Conservation (phyloP, 441 rosid species). For the Hura crepitans region DNA sequence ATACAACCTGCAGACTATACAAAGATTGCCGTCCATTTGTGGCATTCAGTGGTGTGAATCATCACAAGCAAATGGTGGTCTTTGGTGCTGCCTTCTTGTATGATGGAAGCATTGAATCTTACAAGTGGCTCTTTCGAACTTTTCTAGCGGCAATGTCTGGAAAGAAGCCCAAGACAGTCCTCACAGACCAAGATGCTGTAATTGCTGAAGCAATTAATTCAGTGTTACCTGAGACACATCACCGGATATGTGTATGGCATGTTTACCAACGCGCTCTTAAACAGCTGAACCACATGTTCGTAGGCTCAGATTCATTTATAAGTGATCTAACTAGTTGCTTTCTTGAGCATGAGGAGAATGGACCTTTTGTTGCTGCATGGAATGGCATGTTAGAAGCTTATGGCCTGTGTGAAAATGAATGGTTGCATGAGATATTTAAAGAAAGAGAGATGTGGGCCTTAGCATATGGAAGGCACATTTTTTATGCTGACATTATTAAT, state of each 20-base stretch:
- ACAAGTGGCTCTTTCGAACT: constrained; percentile 30
- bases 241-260: constrained; percentile 29
- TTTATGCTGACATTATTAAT: constrained; percentile 19
- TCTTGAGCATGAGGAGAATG: constrained; percentile 26
- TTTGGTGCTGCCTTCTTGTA: constrained; percentile 30
- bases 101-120: constrained; percentile 28
- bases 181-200: constrained; percentile 29
- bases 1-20: constrained; percentile 22
- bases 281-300: constrained; percentile 22
- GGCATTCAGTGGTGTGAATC: constrained; percentile 30
- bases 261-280: constrained; percentile 24
- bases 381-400: constrained; percentile 23
- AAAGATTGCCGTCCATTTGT: constrained; percentile 24
- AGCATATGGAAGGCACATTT: constrained; percentile 27
- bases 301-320: constrained; percentile 24
- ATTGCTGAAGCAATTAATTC: constrained; percentile 21
- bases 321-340: constrained; percentile 26
- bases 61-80: constrained; percentile 30
- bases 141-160: constrained; percentile 27
- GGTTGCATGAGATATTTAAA: constrained; percentile 22
- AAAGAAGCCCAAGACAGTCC: constrained; percentile 28
- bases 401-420: constrained; percentile 28
- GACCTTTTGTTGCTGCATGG: constrained; percentile 27
- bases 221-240: constrained; percentile 18
- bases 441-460: constrained; percentile 30